Conservation (phyloP, 805 yeast species). For the Spathaspora girioi region DNA sequence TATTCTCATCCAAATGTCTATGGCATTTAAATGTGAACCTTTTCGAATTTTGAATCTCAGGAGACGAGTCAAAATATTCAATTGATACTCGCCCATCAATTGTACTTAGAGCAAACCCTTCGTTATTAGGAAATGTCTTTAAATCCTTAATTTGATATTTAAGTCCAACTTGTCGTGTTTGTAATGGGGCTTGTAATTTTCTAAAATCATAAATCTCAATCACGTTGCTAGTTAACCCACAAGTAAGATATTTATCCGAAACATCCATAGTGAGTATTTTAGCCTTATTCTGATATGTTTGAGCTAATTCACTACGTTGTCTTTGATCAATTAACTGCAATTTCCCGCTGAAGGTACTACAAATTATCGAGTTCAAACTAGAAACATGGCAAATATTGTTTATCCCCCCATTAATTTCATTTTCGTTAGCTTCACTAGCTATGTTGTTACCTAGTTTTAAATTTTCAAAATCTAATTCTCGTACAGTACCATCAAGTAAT, state of each 20-base stretch:
- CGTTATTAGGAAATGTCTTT: constrained; percentile 46
- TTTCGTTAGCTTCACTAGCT: constrained; percentile 9
- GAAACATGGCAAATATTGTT: constrained; percentile 28
- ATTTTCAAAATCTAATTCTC: constrained; percentile 50
- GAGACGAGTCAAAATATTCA: constrained; percentile 56
- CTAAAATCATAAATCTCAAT: constrained; percentile 54
- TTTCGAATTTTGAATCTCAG: constrained; percentile 33
- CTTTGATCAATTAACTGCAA: constrained; percentile 46
- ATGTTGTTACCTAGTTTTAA: constrained; percentile 10
- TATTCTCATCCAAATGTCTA: constrained; percentile 35
- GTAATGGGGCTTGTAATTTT: constrained; percentile 43
- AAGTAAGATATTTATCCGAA: constrained; percentile 39
- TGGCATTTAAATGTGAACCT: constrained; percentile 85
- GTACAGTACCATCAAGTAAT: constrained; percentile 51
- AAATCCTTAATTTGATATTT: constrained; percentile 61
- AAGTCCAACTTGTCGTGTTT: constrained; percentile 59
- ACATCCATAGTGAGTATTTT: constrained; percentile 63
- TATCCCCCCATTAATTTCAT: constrained; percentile 22
- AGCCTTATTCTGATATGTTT: background rate
- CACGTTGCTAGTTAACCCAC: constrained; percentile 51
- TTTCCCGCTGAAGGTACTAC: constrained; percentile 63
- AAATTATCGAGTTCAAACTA: constrained; percentile 32
- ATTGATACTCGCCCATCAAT: constrained; percentile 82
- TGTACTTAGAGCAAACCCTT: constrained; percentile 65
- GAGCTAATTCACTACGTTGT: constrained; percentile 8